These are phyloP conservation scores for Prunella vulgaris DNA, from an alignment of 257 asterid species.

Conservation along the genomic window DNA sequence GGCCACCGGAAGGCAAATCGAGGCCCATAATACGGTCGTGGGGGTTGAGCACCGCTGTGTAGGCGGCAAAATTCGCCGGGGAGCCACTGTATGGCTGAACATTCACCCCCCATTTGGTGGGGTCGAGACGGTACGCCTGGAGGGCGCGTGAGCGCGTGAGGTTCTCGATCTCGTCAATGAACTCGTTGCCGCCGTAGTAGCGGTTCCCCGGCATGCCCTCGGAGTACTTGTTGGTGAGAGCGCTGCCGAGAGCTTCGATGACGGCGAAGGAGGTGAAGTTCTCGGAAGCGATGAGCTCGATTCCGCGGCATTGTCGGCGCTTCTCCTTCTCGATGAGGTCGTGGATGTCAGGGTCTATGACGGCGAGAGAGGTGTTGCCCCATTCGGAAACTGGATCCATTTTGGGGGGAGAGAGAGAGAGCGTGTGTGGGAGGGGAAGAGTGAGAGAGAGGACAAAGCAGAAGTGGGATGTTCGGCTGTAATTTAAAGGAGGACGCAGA, in stretches of 20 bases:
- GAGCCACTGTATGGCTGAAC: constrained; percentile 76
- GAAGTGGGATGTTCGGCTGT: constrained; percentile 10
- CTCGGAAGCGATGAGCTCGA: constrained; percentile 75
- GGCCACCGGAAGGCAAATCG: constrained; percentile 86
- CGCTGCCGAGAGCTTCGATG: constrained; percentile 56
- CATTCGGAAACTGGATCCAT: constrained; percentile 58
- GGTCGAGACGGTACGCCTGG: constrained; percentile 57
- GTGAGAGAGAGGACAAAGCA: neutral
- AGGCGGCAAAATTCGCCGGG: constrained; percentile 77
- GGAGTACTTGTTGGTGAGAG: constrained; percentile 61
- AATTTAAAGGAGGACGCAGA: neutral
- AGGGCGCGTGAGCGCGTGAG: constrained; percentile 64
- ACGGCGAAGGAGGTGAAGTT: constrained; percentile 82
- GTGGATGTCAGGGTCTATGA: constrained; percentile 49
- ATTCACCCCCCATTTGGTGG: constrained; percentile 62
- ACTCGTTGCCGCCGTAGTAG: constrained; percentile 61
- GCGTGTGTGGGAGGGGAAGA: neutral
- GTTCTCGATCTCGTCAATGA: constrained; percentile 58
- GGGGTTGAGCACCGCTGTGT: constrained; percentile 72
- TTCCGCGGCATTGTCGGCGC: constrained; percentile 66
- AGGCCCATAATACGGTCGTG: constrained; percentile 82
- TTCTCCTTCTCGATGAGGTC: constrained; percentile 64
- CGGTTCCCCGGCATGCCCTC: constrained; percentile 64
- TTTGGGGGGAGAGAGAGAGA: neutral
- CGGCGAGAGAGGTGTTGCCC: constrained; percentile 50